Evolutionary conservation across 2,329 filamentous ascomycete genomes (phyloP).

Genomic region (Diaporthe destruens): DNA sequence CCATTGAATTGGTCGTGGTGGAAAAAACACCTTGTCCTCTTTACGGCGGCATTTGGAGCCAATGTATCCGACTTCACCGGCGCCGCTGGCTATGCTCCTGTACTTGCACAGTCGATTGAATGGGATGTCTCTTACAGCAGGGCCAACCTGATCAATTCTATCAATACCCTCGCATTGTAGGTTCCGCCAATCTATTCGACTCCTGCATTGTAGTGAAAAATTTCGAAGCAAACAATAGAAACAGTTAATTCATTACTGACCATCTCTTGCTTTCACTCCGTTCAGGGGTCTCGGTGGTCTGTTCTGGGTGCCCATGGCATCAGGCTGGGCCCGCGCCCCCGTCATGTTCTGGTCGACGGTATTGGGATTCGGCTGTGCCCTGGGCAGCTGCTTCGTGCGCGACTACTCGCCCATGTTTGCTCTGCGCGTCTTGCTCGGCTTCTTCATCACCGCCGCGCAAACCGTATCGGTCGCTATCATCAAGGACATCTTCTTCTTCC

Average conservation of each 20-base stretch:
- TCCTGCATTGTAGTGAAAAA: neutral
- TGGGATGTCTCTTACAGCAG: neutral
- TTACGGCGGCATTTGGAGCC: constrained; percentile 39
- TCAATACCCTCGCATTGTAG: constrained; percentile 19
- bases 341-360: constrained; percentile 49
- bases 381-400: constrained; percentile 45
- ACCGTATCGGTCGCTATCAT: constrained; percentile 46
- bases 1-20: constrained; percentile 44
- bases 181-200: neutral
- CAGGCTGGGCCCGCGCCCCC: constrained; percentile 42
- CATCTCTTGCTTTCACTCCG: neutral
- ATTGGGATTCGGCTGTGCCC: constrained; percentile 44
- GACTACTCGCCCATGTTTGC: constrained; percentile 46
- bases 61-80: constrained; percentile 40
- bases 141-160: constrained; percentile 32
- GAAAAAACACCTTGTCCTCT: constrained; percentile 42
- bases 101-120: neutral
- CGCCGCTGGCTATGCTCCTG: neutral
- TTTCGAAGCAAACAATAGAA: neutral
- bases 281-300: constrained; percentile 19
- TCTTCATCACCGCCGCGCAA: constrained; percentile 61
- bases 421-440: constrained; percentile 53
- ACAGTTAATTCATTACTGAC: neutral
- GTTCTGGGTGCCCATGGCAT: constrained; percentile 45
- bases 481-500: constrained; percentile 63